Evolutionary conservation across 345 rosid species (phyloP), one percentile per base, ranked within the genome.

Genomic region (Pelargonium nanum): DNA sequence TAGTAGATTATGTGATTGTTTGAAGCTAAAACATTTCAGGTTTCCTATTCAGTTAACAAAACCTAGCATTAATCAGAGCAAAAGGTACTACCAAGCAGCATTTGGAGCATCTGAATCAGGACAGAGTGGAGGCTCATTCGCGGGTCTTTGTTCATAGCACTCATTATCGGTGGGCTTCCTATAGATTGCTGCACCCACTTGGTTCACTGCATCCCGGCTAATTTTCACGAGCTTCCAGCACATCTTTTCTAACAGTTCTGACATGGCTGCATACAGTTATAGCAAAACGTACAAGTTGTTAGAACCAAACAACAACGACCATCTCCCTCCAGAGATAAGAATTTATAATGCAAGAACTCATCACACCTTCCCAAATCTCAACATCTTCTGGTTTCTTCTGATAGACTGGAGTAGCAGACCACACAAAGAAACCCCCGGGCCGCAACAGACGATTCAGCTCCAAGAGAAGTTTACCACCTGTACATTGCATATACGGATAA

Each of bases 401-500:
- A 83, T 91, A 91, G 66, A 91, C 91, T 60, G 97, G 97, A 76
- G 97, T 88, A 71, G 97, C 97, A 68, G 97, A 91, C 96, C 96
- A 91, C 70, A 91, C 75, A 79, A 91, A 91, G 83, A 81, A 84
- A 58, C 94, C 97, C 64, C 97, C 96, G 19, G 94, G 96, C 66
- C 91, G 74, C 75, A 91, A 52, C 50, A 86, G 70, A 59, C 97
- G 94, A 74, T 91, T 86, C 70, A 91, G 82, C 78, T 91, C 97
- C 78, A 88, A 59, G 40, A 91, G 91, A 63, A 91, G 94, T 77
- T 88, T 91, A 60, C 94, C 96, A 28, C 96, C 97, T 88, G 75
- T 65, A 70, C 53, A 70, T 63, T 62, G 15, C 6, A 30, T 17
- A 12, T 40, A 15, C 15, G 48, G 15, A 40, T 15, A 15, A 40